Conservation (phyloP, 768 basidiomycete species). For the Mycena leptocephala region DNA sequence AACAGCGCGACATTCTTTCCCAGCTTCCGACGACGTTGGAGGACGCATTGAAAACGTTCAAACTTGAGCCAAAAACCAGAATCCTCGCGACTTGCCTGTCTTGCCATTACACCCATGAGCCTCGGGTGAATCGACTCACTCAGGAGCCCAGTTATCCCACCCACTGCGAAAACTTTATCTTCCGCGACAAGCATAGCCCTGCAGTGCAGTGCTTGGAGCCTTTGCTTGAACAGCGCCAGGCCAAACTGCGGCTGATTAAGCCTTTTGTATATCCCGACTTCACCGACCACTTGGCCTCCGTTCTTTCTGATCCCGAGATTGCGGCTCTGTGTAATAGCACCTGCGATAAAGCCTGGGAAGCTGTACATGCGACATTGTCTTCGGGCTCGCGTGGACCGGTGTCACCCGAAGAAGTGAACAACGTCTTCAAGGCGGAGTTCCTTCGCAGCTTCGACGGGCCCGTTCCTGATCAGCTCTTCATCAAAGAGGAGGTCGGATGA, state of each 20-base stretch:
- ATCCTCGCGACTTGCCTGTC: slow-evolving; percentile 29
- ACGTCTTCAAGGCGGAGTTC: slow-evolving; percentile 46
- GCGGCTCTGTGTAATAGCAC: slow-evolving; percentile 34
- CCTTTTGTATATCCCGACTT: slow-evolving; percentile 37
- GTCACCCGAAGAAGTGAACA: slow-evolving; percentile 27
- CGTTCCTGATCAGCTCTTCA: slow-evolving; percentile 36
- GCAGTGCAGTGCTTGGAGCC: slow-evolving; percentile 20
- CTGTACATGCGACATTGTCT: slow-evolving; percentile 2
- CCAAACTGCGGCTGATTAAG: slow-evolving; percentile 38
- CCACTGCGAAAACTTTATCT: slow-evolving; percentile 25
- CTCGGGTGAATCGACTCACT: slow-evolving; percentile 28
- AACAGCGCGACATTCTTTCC: slow-evolving; percentile 26
- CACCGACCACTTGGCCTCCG: slow-evolving; percentile 38
- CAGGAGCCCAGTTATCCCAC: slow-evolving; percentile 29
- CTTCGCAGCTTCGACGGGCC: slow-evolving; percentile 47
- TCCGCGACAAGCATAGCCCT: slow-evolving; percentile 27
- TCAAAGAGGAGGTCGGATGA: slow-evolving; percentile 37
- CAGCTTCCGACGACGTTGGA: slow-evolving; percentile 31
- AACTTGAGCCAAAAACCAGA: slow-evolving; percentile 32
- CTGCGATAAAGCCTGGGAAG: background rate
- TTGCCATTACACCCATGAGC: slow-evolving; percentile 32
- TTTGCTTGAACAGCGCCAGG: slow-evolving; percentile 29
- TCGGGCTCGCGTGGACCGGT: slow-evolving; percentile 7
- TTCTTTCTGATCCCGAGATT: slow-evolving; percentile 37
- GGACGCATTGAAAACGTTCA: slow-evolving; percentile 27